phyloP scores from a whole-genome alignment of 495 filamentous ascomycete species.

The Lasiosphaeriaceae sp. region DNA sequence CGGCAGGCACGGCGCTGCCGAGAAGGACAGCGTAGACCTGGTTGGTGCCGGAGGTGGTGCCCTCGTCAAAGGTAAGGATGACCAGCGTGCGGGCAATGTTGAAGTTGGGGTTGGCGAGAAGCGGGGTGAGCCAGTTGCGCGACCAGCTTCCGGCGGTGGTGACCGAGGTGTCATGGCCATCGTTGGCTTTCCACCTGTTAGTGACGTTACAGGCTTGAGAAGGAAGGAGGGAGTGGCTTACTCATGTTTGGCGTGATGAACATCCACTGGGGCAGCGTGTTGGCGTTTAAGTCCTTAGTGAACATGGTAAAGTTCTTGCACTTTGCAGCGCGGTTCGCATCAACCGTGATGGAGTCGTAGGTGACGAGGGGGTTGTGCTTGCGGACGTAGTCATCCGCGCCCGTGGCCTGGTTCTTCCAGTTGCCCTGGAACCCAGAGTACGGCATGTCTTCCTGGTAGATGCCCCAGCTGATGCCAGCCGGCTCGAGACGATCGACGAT shows the following conservation, averaged over 20 bases:
- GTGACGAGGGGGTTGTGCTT: slow-evolving; percentile 59
- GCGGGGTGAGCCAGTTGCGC: slow-evolving; percentile 55
- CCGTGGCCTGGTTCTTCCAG: slow-evolving; percentile 45
- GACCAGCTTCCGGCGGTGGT: slow-evolving; percentile 58
- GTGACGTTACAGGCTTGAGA: background rate
- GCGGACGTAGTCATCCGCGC: slow-evolving; percentile 26
- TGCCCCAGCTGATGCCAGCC: slow-evolving; percentile 61
- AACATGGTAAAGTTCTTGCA: slow-evolving; percentile 70
- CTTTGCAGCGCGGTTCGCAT: slow-evolving; percentile 51
- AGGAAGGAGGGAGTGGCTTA: background rate
- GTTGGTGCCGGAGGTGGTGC: slow-evolving; percentile 52
- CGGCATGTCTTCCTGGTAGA: slow-evolving; percentile 68
- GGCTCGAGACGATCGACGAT: slow-evolving; percentile 68
- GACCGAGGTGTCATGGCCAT: slow-evolving; percentile 67
- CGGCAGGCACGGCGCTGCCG: slow-evolving; percentile 60
- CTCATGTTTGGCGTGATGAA: slow-evolving; percentile 75
- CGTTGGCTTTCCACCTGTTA: slow-evolving; percentile 22
- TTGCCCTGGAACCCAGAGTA: slow-evolving; percentile 62
- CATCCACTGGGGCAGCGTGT: slow-evolving; percentile 65
- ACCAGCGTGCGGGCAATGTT: slow-evolving; percentile 61
- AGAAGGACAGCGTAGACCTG: slow-evolving; percentile 59
- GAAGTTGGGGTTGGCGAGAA: slow-evolving; percentile 62
- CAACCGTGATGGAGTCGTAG: slow-evolving; percentile 55
- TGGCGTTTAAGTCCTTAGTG: slow-evolving; percentile 51
- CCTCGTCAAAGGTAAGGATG: slow-evolving; percentile 70